A percentile compares a stretch with the other conserved stretches of the same genome.
These are phyloP conservation scores for Starmerella bombi DNA, from an alignment of 805 yeast genomes.

Conservation along the genomic window DNA sequence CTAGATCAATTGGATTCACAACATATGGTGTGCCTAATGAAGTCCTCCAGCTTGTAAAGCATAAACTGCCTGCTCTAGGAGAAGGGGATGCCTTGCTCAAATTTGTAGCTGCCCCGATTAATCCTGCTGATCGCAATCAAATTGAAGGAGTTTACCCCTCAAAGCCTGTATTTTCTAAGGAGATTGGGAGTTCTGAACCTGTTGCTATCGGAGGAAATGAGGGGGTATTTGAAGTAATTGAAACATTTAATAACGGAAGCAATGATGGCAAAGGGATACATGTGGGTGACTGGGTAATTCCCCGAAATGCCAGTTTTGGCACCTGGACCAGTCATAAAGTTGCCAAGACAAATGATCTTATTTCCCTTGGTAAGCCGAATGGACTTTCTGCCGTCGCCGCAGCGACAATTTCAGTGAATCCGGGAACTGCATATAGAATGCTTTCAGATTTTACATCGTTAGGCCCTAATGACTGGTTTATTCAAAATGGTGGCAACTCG, in stretches of 20 bases:
- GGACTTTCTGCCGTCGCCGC: constrained; percentile 36
- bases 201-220: constrained; percentile 87
- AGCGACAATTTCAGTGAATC: constrained; percentile 85
- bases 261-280: constrained; percentile 26
- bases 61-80: constrained; percentile 24
- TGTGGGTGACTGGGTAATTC: constrained; percentile 81
- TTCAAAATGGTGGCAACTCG: constrained; percentile 93
- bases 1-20: constrained; percentile 44
- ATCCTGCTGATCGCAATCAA: constrained; percentile 84
- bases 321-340: constrained; percentile 84
- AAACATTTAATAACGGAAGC: constrained; percentile 21
- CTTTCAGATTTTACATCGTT: constrained; percentile 54
- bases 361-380: constrained; percentile 40
- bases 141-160: constrained; percentile 78
- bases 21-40: constrained; percentile 45
- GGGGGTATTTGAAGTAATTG: constrained; percentile 77
- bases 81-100: constrained; percentile 41
- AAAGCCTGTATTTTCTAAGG: constrained; percentile 43
- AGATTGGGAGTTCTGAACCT: constrained; percentile 43
- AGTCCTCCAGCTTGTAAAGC: constrained; percentile 29
- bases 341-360: constrained; percentile 39
- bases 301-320: constrained; percentile 64
- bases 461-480: constrained; percentile 67
- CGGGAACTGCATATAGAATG: constrained; percentile 84
- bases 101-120: constrained; percentile 69